phyloP scores from a whole-genome alignment of 768 basidiomycete species.

The Sporobolomyces roseus region DNA sequence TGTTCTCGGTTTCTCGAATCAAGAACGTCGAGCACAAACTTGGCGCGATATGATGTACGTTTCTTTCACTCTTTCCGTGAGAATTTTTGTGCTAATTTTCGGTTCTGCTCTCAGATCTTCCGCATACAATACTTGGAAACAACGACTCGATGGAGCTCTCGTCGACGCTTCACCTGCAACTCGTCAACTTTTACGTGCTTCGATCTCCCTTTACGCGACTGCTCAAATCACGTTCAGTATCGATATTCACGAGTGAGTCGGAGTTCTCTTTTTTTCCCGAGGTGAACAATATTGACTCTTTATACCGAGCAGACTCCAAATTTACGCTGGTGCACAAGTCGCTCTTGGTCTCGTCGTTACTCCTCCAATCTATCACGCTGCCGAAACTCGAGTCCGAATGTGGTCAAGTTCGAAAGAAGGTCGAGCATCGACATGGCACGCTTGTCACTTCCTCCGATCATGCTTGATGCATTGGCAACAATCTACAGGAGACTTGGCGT shows the following conservation, averaged over 20 bases:
- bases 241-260: conserved; percentile 41
- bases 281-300: no score
- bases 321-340: conserved; percentile 42
- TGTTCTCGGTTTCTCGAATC: conserved; percentile 41
- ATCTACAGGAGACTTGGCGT: conserved; percentile 34
- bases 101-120: conserved; percentile 19
- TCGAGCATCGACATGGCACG: conserved; percentile 41
- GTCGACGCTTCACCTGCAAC: conserved; percentile 32
- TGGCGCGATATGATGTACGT: conserved; percentile 43
- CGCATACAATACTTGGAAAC: conserved; percentile 44
- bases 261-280: no score
- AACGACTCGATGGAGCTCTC: conserved; percentile 40
- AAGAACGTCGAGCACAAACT: conserved; percentile 37
- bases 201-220: conserved; percentile 42
- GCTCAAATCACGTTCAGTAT: conserved; percentile 44
- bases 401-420: conserved; percentile 35
- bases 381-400: conserved; percentile 31
- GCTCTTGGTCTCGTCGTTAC: conserved; percentile 40
- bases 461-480: conserved; percentile 35
- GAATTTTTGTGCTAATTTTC: not conserved
- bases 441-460: conserved; percentile 40
- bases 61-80: not conserved
- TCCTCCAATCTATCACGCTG: conserved; percentile 35
- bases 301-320: conserved; percentile 41
- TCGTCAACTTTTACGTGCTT: conserved; percentile 42